phyloP scores from a whole-genome alignment of 2,329 filamentous ascomycete species.

The Aspergillus glaucus region DNA sequence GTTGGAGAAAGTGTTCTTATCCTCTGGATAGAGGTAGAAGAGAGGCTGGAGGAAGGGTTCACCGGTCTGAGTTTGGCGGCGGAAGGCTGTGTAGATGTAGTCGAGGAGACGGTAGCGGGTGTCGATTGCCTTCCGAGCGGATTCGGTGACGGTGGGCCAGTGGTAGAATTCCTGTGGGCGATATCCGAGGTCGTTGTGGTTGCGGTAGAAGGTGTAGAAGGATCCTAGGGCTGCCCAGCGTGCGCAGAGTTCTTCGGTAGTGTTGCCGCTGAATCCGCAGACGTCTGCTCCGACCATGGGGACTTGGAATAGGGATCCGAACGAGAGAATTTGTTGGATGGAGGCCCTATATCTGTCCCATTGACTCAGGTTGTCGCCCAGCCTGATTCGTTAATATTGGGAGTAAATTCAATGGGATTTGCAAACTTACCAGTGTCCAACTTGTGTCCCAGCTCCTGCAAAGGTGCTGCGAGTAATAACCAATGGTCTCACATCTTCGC shows the following conservation, averaged over 20 bases:
- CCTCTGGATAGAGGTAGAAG: conserved; percentile 63
- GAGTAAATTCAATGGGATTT: conserved; percentile 7
- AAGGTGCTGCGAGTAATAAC: conserved; percentile 73
- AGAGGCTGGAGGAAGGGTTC: conserved; percentile 62
- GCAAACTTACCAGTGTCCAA: conserved; percentile 46
- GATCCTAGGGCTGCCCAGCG: conserved; percentile 70
- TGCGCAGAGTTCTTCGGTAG: conserved; percentile 63
- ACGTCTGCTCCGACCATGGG: conserved; percentile 67
- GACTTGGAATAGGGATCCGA: conserved; percentile 60
- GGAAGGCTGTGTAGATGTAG: conserved; percentile 69
- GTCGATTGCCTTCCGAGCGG: conserved; percentile 62
- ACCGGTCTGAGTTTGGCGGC: conserved; percentile 55
- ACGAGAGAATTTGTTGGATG: conserved; percentile 55
- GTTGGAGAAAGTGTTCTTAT: conserved; percentile 47
- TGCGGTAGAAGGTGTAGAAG: conserved; percentile 69
- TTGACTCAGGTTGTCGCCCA: conserved; percentile 54
- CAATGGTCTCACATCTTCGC: conserved; percentile 59
- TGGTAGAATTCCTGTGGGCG: conserved; percentile 67
- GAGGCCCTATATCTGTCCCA: conserved; percentile 57
- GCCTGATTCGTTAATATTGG: conserved; percentile 26
- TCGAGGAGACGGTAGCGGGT: conserved; percentile 72
- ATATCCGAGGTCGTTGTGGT: conserved; percentile 55
- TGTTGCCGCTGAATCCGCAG: conserved; percentile 66
- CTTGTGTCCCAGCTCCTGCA: conserved; percentile 59
- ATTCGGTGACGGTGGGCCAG: conserved; percentile 57